Evolutionary conservation across 139 green algal genomes (phyloP).

Genomic region (Chlorella sp.): DNA sequence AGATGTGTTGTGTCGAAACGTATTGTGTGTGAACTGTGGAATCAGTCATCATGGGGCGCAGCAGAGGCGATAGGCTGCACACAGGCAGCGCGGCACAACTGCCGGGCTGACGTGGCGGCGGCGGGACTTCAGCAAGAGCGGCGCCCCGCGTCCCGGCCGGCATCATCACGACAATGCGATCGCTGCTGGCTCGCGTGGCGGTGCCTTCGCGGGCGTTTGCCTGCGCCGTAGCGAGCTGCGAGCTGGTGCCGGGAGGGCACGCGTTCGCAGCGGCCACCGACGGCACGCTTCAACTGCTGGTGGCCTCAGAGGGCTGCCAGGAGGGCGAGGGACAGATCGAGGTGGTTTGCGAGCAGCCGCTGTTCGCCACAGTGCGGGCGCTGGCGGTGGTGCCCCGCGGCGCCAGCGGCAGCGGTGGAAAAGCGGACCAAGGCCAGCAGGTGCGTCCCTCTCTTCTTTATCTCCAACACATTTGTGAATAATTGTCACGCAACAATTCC

Average conservation of each 20-base stretch:
- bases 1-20: too few species aligned
- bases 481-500: not conserved
- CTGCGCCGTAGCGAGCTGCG: not conserved
- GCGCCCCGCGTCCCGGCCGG: too few species aligned
- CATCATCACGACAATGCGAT: not conserved
- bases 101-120: too few species aligned
- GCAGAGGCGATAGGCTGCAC: too few species aligned
- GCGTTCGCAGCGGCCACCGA: constrained; percentile 4
- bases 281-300: not conserved
- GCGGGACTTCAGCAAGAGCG: not conserved
- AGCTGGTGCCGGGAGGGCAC: not conserved
- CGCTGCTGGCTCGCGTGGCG: not conserved
- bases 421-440: not conserved
- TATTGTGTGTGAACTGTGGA: too few species aligned
- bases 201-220: not conserved
- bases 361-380: not conserved
- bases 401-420: not conserved
- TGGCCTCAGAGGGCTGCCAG: not conserved
- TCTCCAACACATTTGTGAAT: too few species aligned
- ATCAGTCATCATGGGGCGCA: too few species aligned
- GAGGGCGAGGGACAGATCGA: constrained; percentile 21
- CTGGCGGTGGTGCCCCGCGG: not conserved
- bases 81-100: too few species aligned
- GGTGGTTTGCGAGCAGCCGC: constrained; percentile 20
- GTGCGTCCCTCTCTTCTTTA: too few species aligned